These are phyloP conservation scores for Fusarium devonianum DNA, from an alignment of 2,329 filamentous ascomycete species.

Conservation along the genomic window DNA sequence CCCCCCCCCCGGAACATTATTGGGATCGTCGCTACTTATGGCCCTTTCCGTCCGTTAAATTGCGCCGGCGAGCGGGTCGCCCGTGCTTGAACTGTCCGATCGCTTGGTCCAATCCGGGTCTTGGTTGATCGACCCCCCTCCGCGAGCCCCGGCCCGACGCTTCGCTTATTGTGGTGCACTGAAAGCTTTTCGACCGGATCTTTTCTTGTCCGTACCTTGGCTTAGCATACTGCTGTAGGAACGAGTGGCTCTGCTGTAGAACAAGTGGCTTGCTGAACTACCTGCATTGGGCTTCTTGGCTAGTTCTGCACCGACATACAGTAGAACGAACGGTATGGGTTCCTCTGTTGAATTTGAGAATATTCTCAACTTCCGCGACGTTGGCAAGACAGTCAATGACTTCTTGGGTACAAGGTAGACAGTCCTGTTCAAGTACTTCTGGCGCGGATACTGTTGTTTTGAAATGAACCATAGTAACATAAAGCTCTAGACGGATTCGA, in stretches of 20 bases:
- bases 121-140: constrained; percentile 25
- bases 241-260: too few species aligned
- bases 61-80: neutral
- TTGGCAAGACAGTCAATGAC: constrained; percentile 71
- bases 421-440: too few species aligned
- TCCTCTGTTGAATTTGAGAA: constrained; percentile 33
- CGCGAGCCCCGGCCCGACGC: constrained; percentile 21
- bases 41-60: constrained; percentile 21
- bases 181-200: constrained; percentile 6
- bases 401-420: constrained; percentile 63
- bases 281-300: neutral
- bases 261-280: constrained; percentile 1
- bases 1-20: too few species aligned
- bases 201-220: constrained; percentile 3
- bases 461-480: too few species aligned
- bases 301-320: neutral
- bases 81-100: constrained; percentile 26
- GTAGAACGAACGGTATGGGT: constrained; percentile 17
- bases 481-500: constrained; percentile 55
- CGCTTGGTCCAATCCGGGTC: constrained; percentile 16
- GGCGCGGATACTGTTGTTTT: too few species aligned
- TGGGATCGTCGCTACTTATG: constrained; percentile 24
- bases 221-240: neutral
- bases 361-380: constrained; percentile 79
- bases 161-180: constrained; percentile 7